A percentile compares a stretch with the other conserved stretches of the same genome.
Evolutionary conservation across 176 grass and related monocot species (phyloP).

Genomic region (Triticum aestivum): IWGSC_CS_RefSeq_v2.1 NC_057807.1:125100264-125100763

Average conservation of each 20-base stretch:
- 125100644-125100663: neutral
- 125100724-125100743: neutral
- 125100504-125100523: fast-evolving
- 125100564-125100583: neutral
- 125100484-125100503: neutral
- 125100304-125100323: constrained; percentile 26
- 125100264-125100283: constrained; percentile 22
- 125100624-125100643: neutral
- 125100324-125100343: constrained; percentile 10
- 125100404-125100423: no score
- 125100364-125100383: no score
- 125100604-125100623: neutral
- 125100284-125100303: constrained; percentile 35
- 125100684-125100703: neutral
- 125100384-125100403: neutral
- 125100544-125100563: neutral
- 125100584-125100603: neutral
- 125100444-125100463: neutral
- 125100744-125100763: constrained; percentile 28
- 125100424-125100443: no score
- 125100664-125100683: neutral
- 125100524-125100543: neutral
- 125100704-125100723: neutral
- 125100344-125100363: neutral
- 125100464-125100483: neutral